phyloP scores from a whole-genome alignment of 2,329 filamentous ascomycete species.

The Hypoxylon rubiginosum region DNA sequence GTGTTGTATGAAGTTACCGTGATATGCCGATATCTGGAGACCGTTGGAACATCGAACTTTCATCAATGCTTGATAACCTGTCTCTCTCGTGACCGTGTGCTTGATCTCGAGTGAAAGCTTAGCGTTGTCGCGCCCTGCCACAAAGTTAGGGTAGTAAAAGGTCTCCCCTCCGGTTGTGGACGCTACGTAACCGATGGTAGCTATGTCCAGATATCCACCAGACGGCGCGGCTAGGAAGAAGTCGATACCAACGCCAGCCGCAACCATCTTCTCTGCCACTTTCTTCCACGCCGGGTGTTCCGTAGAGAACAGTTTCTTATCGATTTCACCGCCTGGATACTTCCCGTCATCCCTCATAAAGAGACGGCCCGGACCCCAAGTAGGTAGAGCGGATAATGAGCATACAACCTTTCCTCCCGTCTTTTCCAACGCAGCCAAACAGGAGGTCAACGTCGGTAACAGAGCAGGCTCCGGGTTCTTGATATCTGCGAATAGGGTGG shows the following conservation, averaged over 20 bases:
- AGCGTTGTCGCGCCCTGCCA: conserved; percentile 84
- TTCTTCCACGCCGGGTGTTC: conserved; percentile 93
- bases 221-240: conserved; percentile 95
- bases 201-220: conserved; percentile 92
- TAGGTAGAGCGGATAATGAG: conserved; percentile 87
- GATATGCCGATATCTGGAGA: conserved; percentile 91
- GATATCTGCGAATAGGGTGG: conserved; percentile 85
- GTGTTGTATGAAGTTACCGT: conserved; percentile 96
- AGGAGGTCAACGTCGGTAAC: conserved; percentile 85
- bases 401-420: conserved; percentile 95
- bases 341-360: conserved; percentile 91
- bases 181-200: conserved; percentile 89
- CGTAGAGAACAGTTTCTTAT: conserved; percentile 91
- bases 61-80: conserved; percentile 95
- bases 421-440: conserved; percentile 82
- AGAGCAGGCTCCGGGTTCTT: conserved; percentile 94
- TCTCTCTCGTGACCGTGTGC: conserved; percentile 88
- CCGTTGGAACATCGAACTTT: conserved; percentile 99
- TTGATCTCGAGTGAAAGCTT: conserved; percentile 88
- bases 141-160: conserved; percentile 97
- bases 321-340: conserved; percentile 85
- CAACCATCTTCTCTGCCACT: conserved; percentile 86
- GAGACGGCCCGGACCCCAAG: conserved; percentile 88
- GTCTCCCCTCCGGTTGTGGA: conserved; percentile 93
- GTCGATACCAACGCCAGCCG: conserved; percentile 87